These are phyloP conservation scores for Friedmanniomyces simplex DNA, from an alignment of 495 filamentous ascomycete species.

Conservation along the genomic window DNA sequence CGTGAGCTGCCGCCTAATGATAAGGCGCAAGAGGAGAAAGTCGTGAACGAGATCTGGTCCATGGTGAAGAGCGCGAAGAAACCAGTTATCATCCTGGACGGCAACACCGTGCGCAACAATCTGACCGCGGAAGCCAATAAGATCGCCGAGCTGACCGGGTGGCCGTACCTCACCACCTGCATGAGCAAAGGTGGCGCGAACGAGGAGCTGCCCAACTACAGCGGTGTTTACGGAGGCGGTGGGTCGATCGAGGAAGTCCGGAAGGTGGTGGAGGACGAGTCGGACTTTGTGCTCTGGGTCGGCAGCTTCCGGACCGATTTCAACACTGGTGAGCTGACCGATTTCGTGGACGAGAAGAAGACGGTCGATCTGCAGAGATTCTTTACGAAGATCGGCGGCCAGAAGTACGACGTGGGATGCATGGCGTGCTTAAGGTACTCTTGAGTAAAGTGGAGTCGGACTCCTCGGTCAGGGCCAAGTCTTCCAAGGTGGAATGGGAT, in stretches of 20 bases:
- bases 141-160: conserved; percentile 27
- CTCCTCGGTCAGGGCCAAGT: conserved; percentile 9
- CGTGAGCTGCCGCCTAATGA: conserved; percentile 19
- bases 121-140: conserved; percentile 22
- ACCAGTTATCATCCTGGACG: conserved; percentile 26
- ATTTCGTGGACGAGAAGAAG: conserved; percentile 17
- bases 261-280: conserved; percentile 21
- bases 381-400: conserved; percentile 27
- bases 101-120: conserved; percentile 18
- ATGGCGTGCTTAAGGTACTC: conserved; percentile 27
- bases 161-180: conserved; percentile 28
- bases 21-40: conserved; percentile 17
- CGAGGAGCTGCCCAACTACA: conserved; percentile 19
- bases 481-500: conserved; percentile 16
- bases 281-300: conserved; percentile 33
- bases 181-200: conserved; percentile 31
- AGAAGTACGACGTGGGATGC: conserved; percentile 28
- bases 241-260: conserved; percentile 21
- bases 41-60: conserved; percentile 22
- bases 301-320: conserved; percentile 30
- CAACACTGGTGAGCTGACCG: conserved; percentile 34
- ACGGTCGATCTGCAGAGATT: conserved; percentile 36
- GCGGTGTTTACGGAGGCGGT: conserved; percentile 28
- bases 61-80: neutral
- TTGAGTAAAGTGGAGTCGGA: conserved; percentile 19